Base-by-base conservation (phyloP, 2,329 filamentous ascomycete species). In the Botrytis medusae region DNA sequence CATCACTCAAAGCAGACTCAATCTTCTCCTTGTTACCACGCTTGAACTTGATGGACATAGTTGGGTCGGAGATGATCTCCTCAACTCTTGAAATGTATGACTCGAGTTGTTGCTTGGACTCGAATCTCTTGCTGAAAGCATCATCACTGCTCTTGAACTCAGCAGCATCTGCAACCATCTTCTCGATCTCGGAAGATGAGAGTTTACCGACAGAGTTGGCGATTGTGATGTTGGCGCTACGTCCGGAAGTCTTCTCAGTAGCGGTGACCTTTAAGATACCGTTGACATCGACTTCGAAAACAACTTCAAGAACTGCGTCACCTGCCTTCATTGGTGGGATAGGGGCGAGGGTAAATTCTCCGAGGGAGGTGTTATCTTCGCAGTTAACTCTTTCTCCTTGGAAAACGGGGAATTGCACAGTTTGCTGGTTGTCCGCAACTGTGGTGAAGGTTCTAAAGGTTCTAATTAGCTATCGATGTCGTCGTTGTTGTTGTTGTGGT, bases 251-350 rank as follows among this genome's bases (percentile, higher is more conserved):
- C 91, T 99, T 99, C 90, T 99, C 96, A 65, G 95, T 98, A 79
- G 96, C 96, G 77, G 95, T 98, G 82, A 98, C 96, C 91, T 99
- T 99, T 79, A 99, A 92, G 84, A 98, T 97, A 92, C 96, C 96
- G 89, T 99, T 99, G 89, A 98, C 96, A 80, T 99, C 96, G 82
- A 99, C 96, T 88, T 99, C 96, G 86, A 99, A 98, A 84, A 98
- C 94, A 80, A 95, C 93, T 87, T 99, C 96, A 63, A 99, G 92
- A 78, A 97, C 95, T 79, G 96, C 93, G 83, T 99, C 96, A 84
- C 96, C 73, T 87, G 74, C 72, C 60, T 75, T 75, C 94, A 97
- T 91, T 87, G 95, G 85, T 88, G 95, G 89, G 77, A 91, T 91
- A 63, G 95, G 96, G 79, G 94, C 92, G 76, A 99, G 88, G 74